phyloP scores from a whole-genome alignment of 768 basidiomycete species.

The Tylopilus plumbeoviolaceoides region DNA sequence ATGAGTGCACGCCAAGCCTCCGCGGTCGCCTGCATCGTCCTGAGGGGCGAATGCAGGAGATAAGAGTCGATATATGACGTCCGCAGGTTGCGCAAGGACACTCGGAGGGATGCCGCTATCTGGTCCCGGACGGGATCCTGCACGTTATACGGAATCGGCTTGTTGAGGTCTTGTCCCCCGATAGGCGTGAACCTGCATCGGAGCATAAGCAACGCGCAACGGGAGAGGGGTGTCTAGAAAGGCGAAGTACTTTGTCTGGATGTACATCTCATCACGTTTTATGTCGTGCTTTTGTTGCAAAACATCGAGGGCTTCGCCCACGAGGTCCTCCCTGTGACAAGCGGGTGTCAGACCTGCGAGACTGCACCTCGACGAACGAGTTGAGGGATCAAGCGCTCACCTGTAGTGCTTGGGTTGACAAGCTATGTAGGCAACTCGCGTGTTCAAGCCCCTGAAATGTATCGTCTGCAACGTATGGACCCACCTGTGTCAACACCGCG shows the following conservation, averaged over 20 bases:
- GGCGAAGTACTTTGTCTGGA: conserved; percentile 70
- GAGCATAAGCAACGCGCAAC: not conserved
- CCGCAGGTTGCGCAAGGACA: conserved; percentile 63
- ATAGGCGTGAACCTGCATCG: conserved; percentile 64
- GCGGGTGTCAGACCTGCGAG: not conserved
- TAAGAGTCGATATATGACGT: conserved; percentile 77
- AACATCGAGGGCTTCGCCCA: conserved; percentile 65
- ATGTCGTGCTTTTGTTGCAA: conserved; percentile 56
- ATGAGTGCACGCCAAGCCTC: conserved; percentile 68
- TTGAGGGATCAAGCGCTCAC: conserved; percentile 36
- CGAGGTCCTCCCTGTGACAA: conserved; percentile 63
- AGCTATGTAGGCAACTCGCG: conserved; percentile 32
- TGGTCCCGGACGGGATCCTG: conserved; percentile 50
- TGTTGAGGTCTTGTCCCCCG: conserved; percentile 62
- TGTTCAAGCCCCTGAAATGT: conserved; percentile 15
- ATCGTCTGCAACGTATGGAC: conserved; percentile 17
- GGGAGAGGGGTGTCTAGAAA: not conserved
- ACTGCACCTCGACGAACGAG: not conserved
- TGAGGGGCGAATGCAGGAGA: conserved; percentile 73
- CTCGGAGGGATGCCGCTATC: conserved; percentile 55
- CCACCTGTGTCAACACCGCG: conserved; percentile 79
- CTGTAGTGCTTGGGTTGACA: conserved; percentile 74
- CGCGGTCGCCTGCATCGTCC: conserved; percentile 52
- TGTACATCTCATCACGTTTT: conserved; percentile 64
- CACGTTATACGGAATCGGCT: conserved; percentile 73